Evolutionary conservation across 345 rosid genomes (phyloP).

Genomic region (Euclidium syriacum): DNA sequence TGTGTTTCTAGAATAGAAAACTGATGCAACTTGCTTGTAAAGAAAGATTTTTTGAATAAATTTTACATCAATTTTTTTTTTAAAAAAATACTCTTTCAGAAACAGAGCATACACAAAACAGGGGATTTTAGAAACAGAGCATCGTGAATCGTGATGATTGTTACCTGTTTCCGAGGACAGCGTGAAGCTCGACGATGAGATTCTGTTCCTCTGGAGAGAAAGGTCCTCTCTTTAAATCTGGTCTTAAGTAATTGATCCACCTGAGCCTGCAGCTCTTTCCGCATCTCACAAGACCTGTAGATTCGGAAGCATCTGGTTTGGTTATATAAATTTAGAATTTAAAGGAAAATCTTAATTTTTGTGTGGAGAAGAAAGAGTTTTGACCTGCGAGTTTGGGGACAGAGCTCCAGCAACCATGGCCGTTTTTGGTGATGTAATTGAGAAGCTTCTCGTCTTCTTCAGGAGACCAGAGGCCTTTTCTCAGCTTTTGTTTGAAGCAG

Average conservation of each 20-base stretch:
- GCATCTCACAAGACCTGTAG: constrained; percentile 23
- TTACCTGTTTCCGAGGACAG: constrained; percentile 58
- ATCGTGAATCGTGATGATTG: not conserved
- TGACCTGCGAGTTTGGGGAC: constrained; percentile 72
- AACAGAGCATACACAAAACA: not conserved
- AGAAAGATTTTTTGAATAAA: too few relatives aligned
- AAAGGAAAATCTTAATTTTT: not conserved
- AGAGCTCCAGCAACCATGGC: constrained; percentile 82
- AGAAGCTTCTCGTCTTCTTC: constrained; percentile 82
- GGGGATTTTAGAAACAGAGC: not conserved
- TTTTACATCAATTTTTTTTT: too few relatives aligned
- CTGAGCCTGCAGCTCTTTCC: constrained; percentile 80
- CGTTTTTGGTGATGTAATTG: constrained; percentile 50
- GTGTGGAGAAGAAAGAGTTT: not conserved
- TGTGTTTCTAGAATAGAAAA: too few relatives aligned
- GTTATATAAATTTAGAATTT: not conserved
- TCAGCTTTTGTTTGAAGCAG: constrained; percentile 63
- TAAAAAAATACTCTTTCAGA: not conserved
- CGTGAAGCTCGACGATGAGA: constrained; percentile 47
- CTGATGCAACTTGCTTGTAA: too few relatives aligned
- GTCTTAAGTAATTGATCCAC: constrained; percentile 87
- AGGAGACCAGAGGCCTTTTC: constrained; percentile 84
- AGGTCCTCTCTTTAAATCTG: constrained; percentile 75
- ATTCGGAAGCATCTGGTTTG: not conserved
- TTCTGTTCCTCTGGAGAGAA: constrained; percentile 52